These are phyloP conservation scores for Echites panduratus DNA, from an alignment of 257 asterid species.

Conservation along the genomic window DNA sequence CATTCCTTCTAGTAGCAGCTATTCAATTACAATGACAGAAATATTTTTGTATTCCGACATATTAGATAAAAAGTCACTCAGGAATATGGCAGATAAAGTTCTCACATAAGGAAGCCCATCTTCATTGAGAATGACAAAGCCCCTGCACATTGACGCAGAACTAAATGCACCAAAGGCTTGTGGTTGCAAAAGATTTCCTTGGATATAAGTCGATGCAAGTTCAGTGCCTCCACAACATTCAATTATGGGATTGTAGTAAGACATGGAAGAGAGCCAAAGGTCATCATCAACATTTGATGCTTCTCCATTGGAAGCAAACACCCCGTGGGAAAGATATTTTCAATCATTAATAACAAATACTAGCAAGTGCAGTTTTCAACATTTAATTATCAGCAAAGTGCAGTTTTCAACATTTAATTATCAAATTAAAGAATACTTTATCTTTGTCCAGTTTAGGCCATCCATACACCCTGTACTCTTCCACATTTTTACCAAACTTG, in stretches of 20 bases:
- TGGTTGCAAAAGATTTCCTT: constrained; percentile 79
- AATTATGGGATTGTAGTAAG: constrained; percentile 63
- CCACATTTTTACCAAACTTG: constrained; percentile 94
- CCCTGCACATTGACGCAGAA: constrained; percentile 67
- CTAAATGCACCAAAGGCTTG: constrained; percentile 90
- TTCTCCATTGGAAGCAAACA: constrained; percentile 78
- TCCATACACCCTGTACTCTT: constrained; percentile 76
- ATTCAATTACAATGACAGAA: neutral
- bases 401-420: too few species aligned
- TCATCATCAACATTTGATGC: constrained; percentile 84
- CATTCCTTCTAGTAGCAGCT: neutral
- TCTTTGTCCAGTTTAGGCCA: constrained; percentile 83
- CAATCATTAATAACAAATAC: neutral
- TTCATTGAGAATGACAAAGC: constrained; percentile 72
- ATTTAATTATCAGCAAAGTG: too few species aligned
- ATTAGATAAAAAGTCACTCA: neutral
- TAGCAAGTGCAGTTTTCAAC: neutral
- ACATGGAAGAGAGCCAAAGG: constrained; percentile 91
- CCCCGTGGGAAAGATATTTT: constrained; percentile 35
- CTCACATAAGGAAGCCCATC: constrained; percentile 69
- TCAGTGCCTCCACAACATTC: constrained; percentile 98
- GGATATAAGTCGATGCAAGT: constrained; percentile 73
- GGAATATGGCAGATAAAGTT: constrained; percentile 11
- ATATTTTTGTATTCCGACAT: too few species aligned
- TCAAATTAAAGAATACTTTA: constrained; percentile 40